Percentiles rank a stretch among this genome's conserved stretches.
These are phyloP conservation scores for Esteya vermicola DNA, from an alignment of 2,329 filamentous ascomycete genomes.

Conservation along the genomic window DNA sequence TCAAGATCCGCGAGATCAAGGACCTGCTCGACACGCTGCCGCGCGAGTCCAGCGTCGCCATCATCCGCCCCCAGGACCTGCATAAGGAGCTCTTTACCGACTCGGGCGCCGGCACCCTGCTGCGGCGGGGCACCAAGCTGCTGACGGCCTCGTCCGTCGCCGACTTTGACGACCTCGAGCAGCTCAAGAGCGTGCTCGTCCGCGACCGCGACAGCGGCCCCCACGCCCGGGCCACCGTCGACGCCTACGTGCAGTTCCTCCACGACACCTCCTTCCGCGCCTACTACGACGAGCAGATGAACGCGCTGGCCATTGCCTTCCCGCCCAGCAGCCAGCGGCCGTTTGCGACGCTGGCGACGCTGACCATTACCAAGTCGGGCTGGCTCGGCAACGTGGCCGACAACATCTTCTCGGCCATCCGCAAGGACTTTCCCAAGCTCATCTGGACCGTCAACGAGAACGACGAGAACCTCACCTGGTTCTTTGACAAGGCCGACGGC, in stretches of 20 bases:
- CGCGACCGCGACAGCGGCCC: constrained; percentile 70
- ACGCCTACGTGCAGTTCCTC: constrained; percentile 72
- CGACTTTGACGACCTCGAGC: constrained; percentile 61
- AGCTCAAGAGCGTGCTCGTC: constrained; percentile 70
- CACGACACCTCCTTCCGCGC: constrained; percentile 71
- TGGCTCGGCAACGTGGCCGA: constrained; percentile 93
- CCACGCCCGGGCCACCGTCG: constrained; percentile 70
- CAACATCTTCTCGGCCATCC: constrained; percentile 85
- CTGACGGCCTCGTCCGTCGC: constrained; percentile 55
- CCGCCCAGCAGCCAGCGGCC: constrained; percentile 52
- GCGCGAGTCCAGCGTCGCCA: constrained; percentile 85
- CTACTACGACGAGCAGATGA: constrained; percentile 90
- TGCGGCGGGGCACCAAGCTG: constrained; percentile 83
- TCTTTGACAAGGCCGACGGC: constrained; percentile 92
- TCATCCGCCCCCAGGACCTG: constrained; percentile 89
- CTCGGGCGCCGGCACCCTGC: constrained; percentile 84
- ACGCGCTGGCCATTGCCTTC: constrained; percentile 78
- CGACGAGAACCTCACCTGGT: constrained; percentile 95
- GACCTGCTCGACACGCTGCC: constrained; percentile 80
- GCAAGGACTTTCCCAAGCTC: constrained; percentile 82
- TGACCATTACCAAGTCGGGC: constrained; percentile 85
- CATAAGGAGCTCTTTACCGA: constrained; percentile 97
- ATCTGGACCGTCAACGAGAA: constrained; percentile 95
- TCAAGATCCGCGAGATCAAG: constrained; percentile 98
- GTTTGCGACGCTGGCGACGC: constrained; percentile 72